Evolutionary conservation across 2,329 filamentous ascomycete species (phyloP).

Genomic region (Cyphellophora attinorum): DNA sequence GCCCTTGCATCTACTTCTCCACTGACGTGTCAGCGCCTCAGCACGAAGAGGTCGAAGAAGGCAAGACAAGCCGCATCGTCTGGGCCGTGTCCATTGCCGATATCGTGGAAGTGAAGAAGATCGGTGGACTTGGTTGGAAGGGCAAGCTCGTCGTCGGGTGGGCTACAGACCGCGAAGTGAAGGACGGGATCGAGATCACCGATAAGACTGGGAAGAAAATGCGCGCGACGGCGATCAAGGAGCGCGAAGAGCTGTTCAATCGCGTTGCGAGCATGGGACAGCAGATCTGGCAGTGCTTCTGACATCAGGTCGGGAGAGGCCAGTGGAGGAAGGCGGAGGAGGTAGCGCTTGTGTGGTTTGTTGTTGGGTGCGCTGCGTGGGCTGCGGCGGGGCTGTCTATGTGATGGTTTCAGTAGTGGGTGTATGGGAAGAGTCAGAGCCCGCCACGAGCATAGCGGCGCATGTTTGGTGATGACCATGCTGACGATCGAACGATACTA

Average conservation of each 20-base stretch:
- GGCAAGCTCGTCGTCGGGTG: conserved; percentile 72
- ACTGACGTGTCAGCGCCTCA: conserved; percentile 36
- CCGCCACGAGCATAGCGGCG: no score
- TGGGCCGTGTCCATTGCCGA: conserved; percentile 65
- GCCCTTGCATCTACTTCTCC: conserved; percentile 59
- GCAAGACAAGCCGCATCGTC: conserved; percentile 24
- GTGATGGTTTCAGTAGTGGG: no score
- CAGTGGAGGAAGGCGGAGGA: no score
- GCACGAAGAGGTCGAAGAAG: conserved; percentile 15
- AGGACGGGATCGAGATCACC: conserved; percentile 62
- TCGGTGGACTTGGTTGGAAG: conserved; percentile 78
- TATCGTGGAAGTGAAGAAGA: conserved; percentile 65
- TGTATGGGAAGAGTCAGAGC: no score
- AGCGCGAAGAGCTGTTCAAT: conserved; percentile 74
- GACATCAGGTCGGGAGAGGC: no score
- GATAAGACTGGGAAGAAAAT: conserved; percentile 44
- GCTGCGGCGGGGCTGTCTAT: no score
- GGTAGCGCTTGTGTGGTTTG: no score
- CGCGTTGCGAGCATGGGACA: conserved; percentile 64
- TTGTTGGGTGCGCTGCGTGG: no score
- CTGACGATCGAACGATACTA: no score
- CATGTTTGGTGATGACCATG: no score
- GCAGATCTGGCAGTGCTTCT: conserved; percentile 79
- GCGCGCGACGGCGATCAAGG: conserved; percentile 60
- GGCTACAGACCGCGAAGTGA: conserved; percentile 63